phyloP scores from a whole-genome alignment of 371 early-diverging fungal species.

The Rhizopus delemar region DNA sequence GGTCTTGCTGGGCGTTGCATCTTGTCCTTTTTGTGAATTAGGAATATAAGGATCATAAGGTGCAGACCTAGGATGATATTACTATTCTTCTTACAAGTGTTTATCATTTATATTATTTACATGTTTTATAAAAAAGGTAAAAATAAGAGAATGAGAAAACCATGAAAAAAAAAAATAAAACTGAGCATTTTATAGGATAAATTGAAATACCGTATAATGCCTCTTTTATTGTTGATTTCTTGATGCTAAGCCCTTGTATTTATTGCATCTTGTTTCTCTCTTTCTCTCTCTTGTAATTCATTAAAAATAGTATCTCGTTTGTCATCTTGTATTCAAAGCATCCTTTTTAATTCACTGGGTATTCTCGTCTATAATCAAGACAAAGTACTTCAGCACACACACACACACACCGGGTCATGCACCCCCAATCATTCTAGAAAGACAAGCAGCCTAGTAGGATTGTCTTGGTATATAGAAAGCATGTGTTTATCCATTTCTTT shows the following conservation, averaged over 20 bases:
- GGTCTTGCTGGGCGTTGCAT: slow-evolving; percentile 59
- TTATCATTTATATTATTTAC: not conserved
- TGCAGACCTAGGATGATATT: slow-evolving; percentile 28
- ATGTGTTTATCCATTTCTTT: too few relatives aligned
- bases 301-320: too few relatives aligned
- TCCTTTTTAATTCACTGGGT: too few relatives aligned
- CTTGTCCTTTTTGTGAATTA: slow-evolving; percentile 57
- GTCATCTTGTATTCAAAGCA: too few relatives aligned
- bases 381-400: too few relatives aligned
- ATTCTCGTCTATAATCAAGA: too few relatives aligned
- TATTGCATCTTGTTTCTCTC: too few relatives aligned
- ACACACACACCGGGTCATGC: too few relatives aligned
- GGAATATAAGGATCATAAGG: slow-evolving; percentile 48
- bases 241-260: not conserved
- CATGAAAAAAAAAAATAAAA: not conserved
- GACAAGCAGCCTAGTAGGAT: too few relatives aligned
- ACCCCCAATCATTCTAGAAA: too few relatives aligned
- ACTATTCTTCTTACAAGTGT: not conserved
- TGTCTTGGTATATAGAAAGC: too few relatives aligned
- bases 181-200: not conserved
- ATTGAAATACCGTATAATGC: not conserved
- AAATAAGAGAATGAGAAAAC: not conserved
- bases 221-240: not conserved
- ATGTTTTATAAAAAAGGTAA: not conserved
- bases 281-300: too few relatives aligned